These are phyloP conservation scores for Calonectria leucothoes DNA, from an alignment of 2,329 filamentous ascomycete genomes.

Conservation along the genomic window DNA sequence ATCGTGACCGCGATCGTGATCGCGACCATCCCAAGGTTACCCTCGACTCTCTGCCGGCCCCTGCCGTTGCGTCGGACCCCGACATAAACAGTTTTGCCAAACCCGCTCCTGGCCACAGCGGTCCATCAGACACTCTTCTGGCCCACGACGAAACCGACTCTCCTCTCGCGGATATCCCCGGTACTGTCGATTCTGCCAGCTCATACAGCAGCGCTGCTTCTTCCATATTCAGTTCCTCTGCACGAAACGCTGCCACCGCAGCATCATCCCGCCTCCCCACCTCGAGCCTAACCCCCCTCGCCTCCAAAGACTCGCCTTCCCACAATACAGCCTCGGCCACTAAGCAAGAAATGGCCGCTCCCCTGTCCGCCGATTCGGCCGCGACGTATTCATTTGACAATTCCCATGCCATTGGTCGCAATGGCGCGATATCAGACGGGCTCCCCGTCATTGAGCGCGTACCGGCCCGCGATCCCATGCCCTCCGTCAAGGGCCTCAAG, in stretches of 20 bases:
- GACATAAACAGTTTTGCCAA: conserved; percentile 38
- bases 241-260: conserved; percentile 55
- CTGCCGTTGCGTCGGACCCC: conserved; percentile 37
- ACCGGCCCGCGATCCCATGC: conserved; percentile 67
- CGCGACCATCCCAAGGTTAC: conserved; percentile 44
- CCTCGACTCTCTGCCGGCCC: conserved; percentile 36
- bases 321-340: conserved; percentile 59
- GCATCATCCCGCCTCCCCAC: conserved; percentile 55
- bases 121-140: conserved; percentile 42
- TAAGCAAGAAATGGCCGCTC: conserved; percentile 67
- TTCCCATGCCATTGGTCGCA: conserved; percentile 42
- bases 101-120: conserved; percentile 30
- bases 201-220: conserved; percentile 78
- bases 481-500: conserved; percentile 65
- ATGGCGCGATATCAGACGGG: conserved; percentile 50
- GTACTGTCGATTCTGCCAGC: conserved; percentile 78
- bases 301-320: conserved; percentile 64
- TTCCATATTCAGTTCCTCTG: conserved; percentile 73
- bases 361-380: conserved; percentile 57
- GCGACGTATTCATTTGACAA: conserved; percentile 41
- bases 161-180: conserved; percentile 73
- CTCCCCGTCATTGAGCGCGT: conserved; percentile 54
- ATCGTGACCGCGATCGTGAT: conserved; percentile 48
- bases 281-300: conserved; percentile 63
- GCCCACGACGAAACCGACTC: conserved; percentile 68